These are phyloP conservation scores for Diaporthe vaccinii DNA, from an alignment of 2,329 filamentous ascomycete genomes.

Conservation along the genomic window DNA sequence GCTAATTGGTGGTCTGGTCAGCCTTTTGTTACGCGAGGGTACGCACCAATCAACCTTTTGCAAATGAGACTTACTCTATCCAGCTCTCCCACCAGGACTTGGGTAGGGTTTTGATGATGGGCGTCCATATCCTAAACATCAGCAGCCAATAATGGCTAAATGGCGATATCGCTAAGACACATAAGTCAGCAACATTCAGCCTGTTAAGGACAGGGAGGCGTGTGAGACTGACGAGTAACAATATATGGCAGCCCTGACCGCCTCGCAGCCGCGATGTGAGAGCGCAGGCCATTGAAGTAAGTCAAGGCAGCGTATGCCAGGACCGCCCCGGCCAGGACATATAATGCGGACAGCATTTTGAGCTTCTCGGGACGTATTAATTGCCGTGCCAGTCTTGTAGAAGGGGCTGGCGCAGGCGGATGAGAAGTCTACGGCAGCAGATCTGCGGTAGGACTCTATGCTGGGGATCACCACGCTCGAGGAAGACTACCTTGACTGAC, in stretches of 20 bases:
- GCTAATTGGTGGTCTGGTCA: constrained; percentile 49
- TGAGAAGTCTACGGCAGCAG: background rate
- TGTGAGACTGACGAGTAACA: constrained; percentile 62
- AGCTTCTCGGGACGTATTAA: background rate
- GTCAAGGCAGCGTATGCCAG: constrained; percentile 52
- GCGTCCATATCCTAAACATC: constrained; percentile 66
- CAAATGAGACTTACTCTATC: constrained; percentile 65
- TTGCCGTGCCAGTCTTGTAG: background rate
- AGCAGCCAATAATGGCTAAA: constrained; percentile 69
- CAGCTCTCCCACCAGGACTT: constrained; percentile 68
- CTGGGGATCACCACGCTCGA: background rate
- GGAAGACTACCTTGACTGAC: background rate
- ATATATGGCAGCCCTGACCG: constrained; percentile 66
- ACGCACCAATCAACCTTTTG: background rate
- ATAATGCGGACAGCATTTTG: constrained; percentile 54
- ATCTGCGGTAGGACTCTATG: background rate
- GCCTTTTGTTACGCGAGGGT: background rate
- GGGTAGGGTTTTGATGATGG: constrained; percentile 69
- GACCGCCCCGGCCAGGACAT: constrained; percentile 51
- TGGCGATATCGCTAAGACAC: constrained; percentile 58
- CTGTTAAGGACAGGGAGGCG: background rate
- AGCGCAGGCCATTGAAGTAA: constrained; percentile 52
- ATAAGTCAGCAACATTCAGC: constrained; percentile 37
- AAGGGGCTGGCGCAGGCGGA: background rate
- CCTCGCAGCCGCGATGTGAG: constrained; percentile 65